Base-by-base conservation (phyloP, 192 early-diverging fungal genomes). In the Entomortierella lignicola region DNA sequence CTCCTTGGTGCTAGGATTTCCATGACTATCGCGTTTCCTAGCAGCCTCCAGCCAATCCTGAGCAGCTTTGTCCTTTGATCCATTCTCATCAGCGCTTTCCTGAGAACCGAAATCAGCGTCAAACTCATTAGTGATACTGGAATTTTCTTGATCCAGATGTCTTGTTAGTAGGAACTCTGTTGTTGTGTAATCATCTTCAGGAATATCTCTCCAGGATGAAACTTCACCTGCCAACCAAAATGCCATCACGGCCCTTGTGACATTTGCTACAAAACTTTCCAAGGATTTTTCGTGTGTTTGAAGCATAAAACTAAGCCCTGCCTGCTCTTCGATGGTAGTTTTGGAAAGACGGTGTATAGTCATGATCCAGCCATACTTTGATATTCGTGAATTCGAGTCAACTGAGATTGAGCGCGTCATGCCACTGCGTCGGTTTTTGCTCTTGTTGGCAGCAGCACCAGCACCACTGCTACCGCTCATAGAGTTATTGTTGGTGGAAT, bases 181-280 rank as follows among this genome's bases (percentile, higher is more conserved):
- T 1, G 75, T 79, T 0, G 67, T 47, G 4, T 51, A 44, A 41
- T 60, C 60, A n/a, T 70, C 63, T 23, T 55, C 75, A 2, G 68
- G 56, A 13, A 79, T 66, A 13, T 79, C 68, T 39, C 44, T 65
- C 75, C 75, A 79, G 1, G 75, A 79, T 5, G 10, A 43, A 17
- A 79, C 42, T 29, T 79, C 75, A 18, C 75, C 75, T 21, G 75
- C 75, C 54, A 70, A 20, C 75, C 75, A 79, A 70, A 79, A 79
- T 17, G 52, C 62, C 75, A 79, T 69, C 11, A 64, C 75, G 0
- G 75, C 75, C 13, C 75, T 62, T 11, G 75, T 66, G 20, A 79
- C 67, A 26, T 70, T 79, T 25, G 55, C 41, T 25, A 79, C 32
- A 70, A 79, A 79, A 26, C 75, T 79, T 23, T 79, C 68, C 57